Evolutionary conservation across 2,329 filamentous ascomycete genomes (phyloP).

Genomic region (Fusarium chaquense): DNA sequence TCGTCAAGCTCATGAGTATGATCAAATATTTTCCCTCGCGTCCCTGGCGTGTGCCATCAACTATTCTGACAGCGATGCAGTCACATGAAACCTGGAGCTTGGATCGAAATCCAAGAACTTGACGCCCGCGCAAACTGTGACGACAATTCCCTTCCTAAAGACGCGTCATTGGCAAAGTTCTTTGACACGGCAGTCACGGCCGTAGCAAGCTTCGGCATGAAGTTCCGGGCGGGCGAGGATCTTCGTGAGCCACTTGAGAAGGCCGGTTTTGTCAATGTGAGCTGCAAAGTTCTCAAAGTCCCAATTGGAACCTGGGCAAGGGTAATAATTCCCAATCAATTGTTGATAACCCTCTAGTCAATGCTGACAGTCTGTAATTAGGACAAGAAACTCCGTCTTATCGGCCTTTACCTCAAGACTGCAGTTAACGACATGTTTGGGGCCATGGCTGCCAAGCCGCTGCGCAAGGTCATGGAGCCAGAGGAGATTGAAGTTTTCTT

Average conservation of each 20-base stretch:
- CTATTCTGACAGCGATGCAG: not conserved
- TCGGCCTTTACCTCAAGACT: conserved; percentile 35
- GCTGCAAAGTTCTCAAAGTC: conserved; percentile 39
- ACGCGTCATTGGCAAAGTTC: conserved; percentile 49
- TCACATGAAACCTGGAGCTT: conserved; percentile 37
- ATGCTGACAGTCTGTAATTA: not conserved
- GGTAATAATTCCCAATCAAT: not conserved
- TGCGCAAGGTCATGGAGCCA: conserved; percentile 31
- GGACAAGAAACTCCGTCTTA: conserved; percentile 41
- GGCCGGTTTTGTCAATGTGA: conserved; percentile 36
- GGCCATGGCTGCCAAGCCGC: conserved; percentile 42
- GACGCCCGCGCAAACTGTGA: conserved; percentile 54
- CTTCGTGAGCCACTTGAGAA: conserved; percentile 24
- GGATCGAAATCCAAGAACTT: conserved; percentile 52
- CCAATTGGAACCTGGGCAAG: conserved; percentile 43
- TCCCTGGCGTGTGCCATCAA: too few relatives aligned
- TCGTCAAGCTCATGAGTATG: conserved; percentile 36
- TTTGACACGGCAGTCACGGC: conserved; percentile 40
- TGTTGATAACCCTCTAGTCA: fast-evolving
- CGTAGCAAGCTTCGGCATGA: conserved; percentile 51
- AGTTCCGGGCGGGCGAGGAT: conserved; percentile 46
- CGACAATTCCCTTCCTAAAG: conserved; percentile 52
- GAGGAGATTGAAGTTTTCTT: conserved; percentile 40
- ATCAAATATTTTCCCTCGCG: not conserved
- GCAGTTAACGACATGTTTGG: conserved; percentile 43